These are phyloP conservation scores for Gloeophyllum trabeum DNA, from an alignment of 768 basidiomycete species.

Conservation along the genomic window DNA sequence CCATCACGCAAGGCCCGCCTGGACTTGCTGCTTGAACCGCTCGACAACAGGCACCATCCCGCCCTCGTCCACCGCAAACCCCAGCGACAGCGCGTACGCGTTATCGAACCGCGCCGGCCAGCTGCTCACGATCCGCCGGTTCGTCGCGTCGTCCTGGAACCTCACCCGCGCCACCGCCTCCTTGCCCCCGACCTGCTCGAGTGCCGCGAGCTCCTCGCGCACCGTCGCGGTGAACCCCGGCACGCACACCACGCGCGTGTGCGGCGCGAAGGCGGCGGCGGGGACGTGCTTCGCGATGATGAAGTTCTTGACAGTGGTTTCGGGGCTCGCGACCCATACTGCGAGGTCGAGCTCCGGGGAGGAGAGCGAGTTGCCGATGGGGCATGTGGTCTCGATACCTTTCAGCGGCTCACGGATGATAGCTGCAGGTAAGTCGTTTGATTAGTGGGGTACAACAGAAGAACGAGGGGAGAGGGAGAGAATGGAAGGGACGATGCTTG, in stretches of 20 bases:
- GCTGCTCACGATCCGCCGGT: slow-evolving; percentile 31
- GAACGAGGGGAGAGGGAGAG: no score
- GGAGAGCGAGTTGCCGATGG: slow-evolving; percentile 33
- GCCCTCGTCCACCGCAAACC: slow-evolving; percentile 32
- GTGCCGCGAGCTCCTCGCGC: slow-evolving; percentile 39
- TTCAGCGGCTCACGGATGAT: slow-evolving; percentile 50
- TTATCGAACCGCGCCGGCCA: slow-evolving; percentile 39
- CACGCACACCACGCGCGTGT: slow-evolving; percentile 43
- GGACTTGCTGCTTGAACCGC: slow-evolving; percentile 22
- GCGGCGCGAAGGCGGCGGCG: slow-evolving; percentile 25
- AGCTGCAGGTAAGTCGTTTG: no score
- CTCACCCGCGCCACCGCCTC: slow-evolving; percentile 33
- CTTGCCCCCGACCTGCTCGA: slow-evolving; percentile 39
- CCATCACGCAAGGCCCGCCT: slow-evolving; percentile 11
- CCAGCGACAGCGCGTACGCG: slow-evolving; percentile 28
- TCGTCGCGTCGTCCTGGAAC: slow-evolving; percentile 32
- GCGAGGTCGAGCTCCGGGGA: slow-evolving; percentile 33
- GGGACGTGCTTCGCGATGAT: slow-evolving; percentile 35
- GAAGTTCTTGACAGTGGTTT: slow-evolving; percentile 43
- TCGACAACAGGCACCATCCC: slow-evolving; percentile 34
- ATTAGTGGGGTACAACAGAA: no score
- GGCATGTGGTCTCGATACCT: slow-evolving; percentile 35
- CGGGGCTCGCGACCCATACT: slow-evolving; percentile 38
- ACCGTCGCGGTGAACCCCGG: slow-evolving; percentile 51
- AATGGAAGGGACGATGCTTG: no score